A percentile compares a stretch with the other conserved stretches of the same genome.
Conservation (phyloP, 345 rosid species). For the Brassica nigra region DNA sequence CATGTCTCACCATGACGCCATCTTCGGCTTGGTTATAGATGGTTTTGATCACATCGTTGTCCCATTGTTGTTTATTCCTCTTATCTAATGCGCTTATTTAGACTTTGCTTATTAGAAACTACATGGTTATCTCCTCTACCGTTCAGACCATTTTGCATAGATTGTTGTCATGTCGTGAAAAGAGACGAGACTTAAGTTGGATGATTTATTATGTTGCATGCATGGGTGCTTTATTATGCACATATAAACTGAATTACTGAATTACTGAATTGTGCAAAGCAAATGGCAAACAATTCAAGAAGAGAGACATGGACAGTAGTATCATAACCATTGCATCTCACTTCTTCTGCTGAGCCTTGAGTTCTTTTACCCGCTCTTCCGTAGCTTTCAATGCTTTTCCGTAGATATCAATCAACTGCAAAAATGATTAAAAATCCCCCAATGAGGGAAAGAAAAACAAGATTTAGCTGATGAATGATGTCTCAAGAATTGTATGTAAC, state of each 20-base stretch:
- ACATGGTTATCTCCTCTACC: neutral
- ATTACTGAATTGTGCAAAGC: neutral
- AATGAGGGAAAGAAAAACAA: neutral
- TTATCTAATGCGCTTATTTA: no score
- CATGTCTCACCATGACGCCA: neutral
- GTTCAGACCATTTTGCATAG: neutral
- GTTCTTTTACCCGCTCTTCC: conserved; percentile 80
- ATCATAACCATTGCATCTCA: neutral
- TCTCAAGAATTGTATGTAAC: neutral
- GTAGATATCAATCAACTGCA: conserved; percentile 67
- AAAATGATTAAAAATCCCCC: neutral
- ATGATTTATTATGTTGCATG: neutral
- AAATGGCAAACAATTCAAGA: neutral
- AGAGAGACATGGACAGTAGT: neutral
- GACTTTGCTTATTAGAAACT: neutral
- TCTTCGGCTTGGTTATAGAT: no score
- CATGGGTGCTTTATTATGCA: conserved; percentile 2
- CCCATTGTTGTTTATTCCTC: neutral
- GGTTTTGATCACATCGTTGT: neutral
- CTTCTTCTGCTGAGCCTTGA: conserved; percentile 64
- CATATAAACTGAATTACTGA: neutral
- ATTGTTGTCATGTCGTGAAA: neutral
- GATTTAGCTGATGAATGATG: conserved; percentile 6
- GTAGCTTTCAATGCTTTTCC: conserved; percentile 81
- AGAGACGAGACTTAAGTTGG: neutral